Conservation (phyloP, 1,139 yeast species). For the Meyerozyma elateridarum region DNA sequence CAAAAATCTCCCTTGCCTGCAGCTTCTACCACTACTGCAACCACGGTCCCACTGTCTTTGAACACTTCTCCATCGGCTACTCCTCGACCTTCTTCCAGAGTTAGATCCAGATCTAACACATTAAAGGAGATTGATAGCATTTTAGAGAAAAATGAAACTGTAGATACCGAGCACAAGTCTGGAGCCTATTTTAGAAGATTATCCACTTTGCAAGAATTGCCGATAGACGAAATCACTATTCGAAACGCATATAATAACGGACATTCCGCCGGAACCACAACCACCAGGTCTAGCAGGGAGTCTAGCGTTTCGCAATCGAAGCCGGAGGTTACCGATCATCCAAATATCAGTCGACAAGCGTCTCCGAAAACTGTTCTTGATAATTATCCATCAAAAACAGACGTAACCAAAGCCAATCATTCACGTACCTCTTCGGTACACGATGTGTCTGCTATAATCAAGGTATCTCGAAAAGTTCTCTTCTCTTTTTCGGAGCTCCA, state of each 20-base stretch:
- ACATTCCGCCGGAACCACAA: conserved; percentile 4
- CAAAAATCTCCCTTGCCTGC: conserved; percentile 4
- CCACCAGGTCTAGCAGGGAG: conserved; percentile 6
- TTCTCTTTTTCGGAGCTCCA: conserved; percentile 68
- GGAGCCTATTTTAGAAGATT: conserved; percentile 69
- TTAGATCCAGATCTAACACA: conserved; percentile 36
- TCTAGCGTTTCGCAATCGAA: conserved; percentile 7
- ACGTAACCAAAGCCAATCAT: conserved; percentile 11
- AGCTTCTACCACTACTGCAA: conserved; percentile 7
- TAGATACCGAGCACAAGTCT: conserved; percentile 45
- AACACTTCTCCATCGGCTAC: conserved; percentile 6
- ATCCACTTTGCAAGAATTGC: conserved; percentile 63
- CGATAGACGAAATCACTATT: conserved; percentile 24
- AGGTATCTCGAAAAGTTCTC: conserved; percentile 51
- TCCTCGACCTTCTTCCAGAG: conserved; percentile 15
- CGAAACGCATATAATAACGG: conserved; percentile 1
- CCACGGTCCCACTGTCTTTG: conserved; percentile 9
- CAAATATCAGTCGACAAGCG: not conserved
- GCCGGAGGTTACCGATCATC: conserved; percentile 6
- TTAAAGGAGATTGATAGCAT: conserved; percentile 36
- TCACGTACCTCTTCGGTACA: too few relatives aligned
- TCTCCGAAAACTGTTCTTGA: not conserved
- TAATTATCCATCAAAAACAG: conserved; percentile 1
- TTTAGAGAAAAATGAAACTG: conserved; percentile 36
- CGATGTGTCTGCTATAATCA: conserved; percentile 31